phyloP scores from a whole-genome alignment of 495 filamentous ascomycete species.

The Penicillium pulvis region DNA sequence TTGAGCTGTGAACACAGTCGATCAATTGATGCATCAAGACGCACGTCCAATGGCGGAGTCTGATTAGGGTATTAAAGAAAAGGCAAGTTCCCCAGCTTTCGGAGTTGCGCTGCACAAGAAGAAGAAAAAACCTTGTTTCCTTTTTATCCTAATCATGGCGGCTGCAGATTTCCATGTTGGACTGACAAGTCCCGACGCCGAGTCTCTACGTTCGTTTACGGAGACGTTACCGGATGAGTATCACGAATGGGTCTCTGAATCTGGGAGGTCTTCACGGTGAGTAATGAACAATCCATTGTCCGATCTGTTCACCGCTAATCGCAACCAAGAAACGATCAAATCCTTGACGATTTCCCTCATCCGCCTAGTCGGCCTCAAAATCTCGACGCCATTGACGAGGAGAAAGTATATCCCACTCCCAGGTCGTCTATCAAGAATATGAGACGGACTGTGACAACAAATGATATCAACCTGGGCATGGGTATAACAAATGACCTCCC shows the following conservation, averaged over 20 bases:
- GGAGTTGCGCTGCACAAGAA: neutral
- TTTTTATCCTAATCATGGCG: slow-evolving; percentile 16
- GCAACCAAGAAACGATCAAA: slow-evolving; percentile 19
- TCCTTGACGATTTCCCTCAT: slow-evolving; percentile 29
- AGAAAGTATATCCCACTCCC: slow-evolving; percentile 24
- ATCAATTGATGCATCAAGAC: slow-evolving; percentile 29
- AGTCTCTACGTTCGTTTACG: slow-evolving; percentile 29
- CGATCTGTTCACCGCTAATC: neutral
- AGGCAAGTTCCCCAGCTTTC: neutral
- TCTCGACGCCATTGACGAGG: slow-evolving; percentile 25
- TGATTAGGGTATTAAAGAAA: slow-evolving; percentile 19
- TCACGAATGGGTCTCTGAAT: slow-evolving; percentile 30
- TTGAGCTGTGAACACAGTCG: slow-evolving; percentile 12
- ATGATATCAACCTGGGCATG: slow-evolving; percentile 3
- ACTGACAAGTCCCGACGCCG: slow-evolving; percentile 17
- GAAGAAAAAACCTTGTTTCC: neutral
- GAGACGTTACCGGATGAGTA: slow-evolving; percentile 27
- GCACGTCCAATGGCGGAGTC: slow-evolving; percentile 5
- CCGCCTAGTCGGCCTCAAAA: slow-evolving; percentile 20
- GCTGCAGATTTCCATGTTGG: slow-evolving; percentile 19
- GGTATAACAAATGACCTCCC: slow-evolving; percentile 19
- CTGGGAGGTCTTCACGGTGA: slow-evolving; percentile 25
- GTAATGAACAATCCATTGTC: neutral
- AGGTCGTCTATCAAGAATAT: slow-evolving; percentile 28
- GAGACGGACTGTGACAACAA: slow-evolving; percentile 23